Evolutionary conservation across 768 basidiomycete genomes (phyloP).

Genomic region (Leccinum fibrillosum): DNA sequence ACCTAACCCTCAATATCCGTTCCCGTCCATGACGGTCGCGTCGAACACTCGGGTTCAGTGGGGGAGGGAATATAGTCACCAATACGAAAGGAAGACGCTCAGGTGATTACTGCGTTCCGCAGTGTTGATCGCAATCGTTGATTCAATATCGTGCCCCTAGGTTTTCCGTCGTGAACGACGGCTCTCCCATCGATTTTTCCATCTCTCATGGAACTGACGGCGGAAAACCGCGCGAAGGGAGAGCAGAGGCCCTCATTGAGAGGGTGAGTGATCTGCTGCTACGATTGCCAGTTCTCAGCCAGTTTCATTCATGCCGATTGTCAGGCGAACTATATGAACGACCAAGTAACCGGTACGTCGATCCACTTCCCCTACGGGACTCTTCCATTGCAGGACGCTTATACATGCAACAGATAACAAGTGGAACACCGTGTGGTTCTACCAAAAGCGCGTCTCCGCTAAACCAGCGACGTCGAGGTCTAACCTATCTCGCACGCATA

Average conservation of each 20-base stretch:
- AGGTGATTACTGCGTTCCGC: not conserved
- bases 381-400: not conserved
- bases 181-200: conserved; percentile 5
- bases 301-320: not conserved
- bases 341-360: conserved; percentile 1
- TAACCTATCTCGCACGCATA: not conserved
- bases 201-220: conserved; percentile 4
- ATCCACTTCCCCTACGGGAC: not conserved
- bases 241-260: not conserved
- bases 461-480: not conserved
- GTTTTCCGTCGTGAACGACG: conserved; percentile 7
- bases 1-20: not conserved
- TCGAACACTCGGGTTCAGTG: conserved; percentile 12
- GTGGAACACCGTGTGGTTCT: conserved; percentile 12
- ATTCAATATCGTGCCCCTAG: not conserved
- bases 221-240: not conserved
- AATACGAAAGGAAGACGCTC: conserved; percentile 3
- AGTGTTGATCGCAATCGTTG: not conserved
- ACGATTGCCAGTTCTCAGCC: not conserved
- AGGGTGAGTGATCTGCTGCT: not conserved
- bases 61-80: conserved; percentile 5
- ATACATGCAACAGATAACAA: conserved; percentile 1
- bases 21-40: not conserved
- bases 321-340: not conserved
- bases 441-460: not conserved